phyloP scores from a whole-genome alignment of 352 stramenopile species.

The Phytophthora sp. region DNA sequence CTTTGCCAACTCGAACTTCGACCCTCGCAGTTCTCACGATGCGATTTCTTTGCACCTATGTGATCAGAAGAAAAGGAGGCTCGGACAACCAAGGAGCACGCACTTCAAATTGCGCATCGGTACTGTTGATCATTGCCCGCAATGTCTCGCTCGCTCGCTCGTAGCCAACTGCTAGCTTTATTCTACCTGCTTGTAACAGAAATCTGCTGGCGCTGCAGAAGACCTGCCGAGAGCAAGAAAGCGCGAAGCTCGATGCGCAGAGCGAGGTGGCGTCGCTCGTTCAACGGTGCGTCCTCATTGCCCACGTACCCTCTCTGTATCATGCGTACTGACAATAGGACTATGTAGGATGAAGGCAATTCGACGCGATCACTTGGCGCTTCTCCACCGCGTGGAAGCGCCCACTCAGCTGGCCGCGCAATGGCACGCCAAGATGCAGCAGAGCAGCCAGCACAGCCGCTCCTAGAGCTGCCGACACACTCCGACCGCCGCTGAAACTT shows the following conservation, averaged over 20 bases:
- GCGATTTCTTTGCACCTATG: background rate
- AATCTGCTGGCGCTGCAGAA: constrained; percentile 34
- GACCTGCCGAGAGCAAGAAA: constrained; percentile 32
- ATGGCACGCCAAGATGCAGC: constrained; percentile 27
- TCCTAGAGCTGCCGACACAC: background rate
- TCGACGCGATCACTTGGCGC: constrained; percentile 31
- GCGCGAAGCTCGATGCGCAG: constrained; percentile 34
- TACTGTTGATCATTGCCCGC: background rate
- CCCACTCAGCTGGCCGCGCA: constrained; percentile 23
- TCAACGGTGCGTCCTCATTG: constrained; percentile 17
- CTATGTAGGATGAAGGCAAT: constrained; percentile 29
- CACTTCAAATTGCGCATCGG: constrained; percentile 36
- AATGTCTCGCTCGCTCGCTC: too few relatives aligned
- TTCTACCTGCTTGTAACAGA: background rate
- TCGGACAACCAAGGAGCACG: constrained; percentile 28
- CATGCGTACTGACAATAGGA: background rate
- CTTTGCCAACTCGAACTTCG: too few relatives aligned
- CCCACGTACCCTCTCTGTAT: too few relatives aligned
- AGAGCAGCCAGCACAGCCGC: background rate
- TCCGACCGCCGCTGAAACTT: too few relatives aligned
- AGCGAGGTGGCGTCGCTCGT: constrained; percentile 28
- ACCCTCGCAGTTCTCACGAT: too few relatives aligned
- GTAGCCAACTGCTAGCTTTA: background rate
- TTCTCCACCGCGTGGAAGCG: constrained; percentile 25
- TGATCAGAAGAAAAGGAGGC: constrained; percentile 26